A percentile compares a stretch with the other conserved stretches of the same genome.
Conservation (phyloP, 2,329 filamentous ascomycete species). For the Aureobasidium sp. region DNA sequence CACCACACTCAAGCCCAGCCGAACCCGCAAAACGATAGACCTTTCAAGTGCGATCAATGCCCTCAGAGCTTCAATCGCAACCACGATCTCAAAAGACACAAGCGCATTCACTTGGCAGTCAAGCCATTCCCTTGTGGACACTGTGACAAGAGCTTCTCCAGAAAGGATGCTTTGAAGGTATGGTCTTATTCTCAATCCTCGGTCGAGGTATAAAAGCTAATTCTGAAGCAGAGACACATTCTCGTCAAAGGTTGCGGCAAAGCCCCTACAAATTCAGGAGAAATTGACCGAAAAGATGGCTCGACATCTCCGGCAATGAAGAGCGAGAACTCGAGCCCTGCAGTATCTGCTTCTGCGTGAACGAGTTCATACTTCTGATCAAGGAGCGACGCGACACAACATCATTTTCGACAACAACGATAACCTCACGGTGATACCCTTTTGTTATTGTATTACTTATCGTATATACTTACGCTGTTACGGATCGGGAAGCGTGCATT, state of each 20-base stretch:
- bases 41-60: slow-evolving; percentile 91
- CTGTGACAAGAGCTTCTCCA: slow-evolving; percentile 94
- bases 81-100: slow-evolving; percentile 92
- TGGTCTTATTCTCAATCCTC: slow-evolving; percentile 29
- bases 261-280: slow-evolving; percentile 27
- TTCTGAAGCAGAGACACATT: slow-evolving; percentile 51
- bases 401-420: slow-evolving; percentile 3
- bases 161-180: slow-evolving; percentile 96
- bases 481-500: slow-evolving; percentile 15
- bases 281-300: slow-evolving; percentile 31
- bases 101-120: slow-evolving; percentile 86
- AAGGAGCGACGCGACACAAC: neutral
- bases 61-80: slow-evolving; percentile 92
- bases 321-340: slow-evolving; percentile 29
- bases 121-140: slow-evolving; percentile 90
- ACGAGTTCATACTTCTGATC: neutral
- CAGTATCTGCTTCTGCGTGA: slow-evolving; percentile 25
- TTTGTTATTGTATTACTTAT: slow-evolving; percentile 18
- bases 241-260: slow-evolving; percentile 63
- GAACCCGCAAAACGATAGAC: slow-evolving; percentile 63
- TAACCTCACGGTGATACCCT: slow-evolving; percentile 18
- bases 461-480: slow-evolving; percentile 17
- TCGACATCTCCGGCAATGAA: slow-evolving; percentile 30
- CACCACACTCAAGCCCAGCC: slow-evolving; percentile 46
- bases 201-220: neutral